A percentile compares a stretch with the other conserved stretches of the same genome.
Evolutionary conservation across 495 filamentous ascomycete species (phyloP).

Genomic region (Venustampulla echinocandica): DNA sequence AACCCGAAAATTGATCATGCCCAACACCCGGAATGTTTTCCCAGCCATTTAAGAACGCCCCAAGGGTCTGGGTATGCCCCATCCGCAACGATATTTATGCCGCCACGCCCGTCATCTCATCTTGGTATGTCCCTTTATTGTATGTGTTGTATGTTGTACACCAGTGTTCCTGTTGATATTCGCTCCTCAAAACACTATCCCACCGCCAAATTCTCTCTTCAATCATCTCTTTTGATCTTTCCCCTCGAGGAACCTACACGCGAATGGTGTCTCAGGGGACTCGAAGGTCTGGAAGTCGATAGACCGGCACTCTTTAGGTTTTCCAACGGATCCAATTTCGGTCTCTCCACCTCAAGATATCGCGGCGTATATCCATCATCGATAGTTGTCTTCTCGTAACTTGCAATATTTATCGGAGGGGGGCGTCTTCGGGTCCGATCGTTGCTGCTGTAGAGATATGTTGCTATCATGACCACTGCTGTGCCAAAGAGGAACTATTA

Average conservation of each 20-base stretch:
- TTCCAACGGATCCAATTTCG: constrained; percentile 13
- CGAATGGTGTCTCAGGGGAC: constrained; percentile 24
- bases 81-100: no score
- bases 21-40: no score
- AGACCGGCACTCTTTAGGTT: constrained; percentile 16
- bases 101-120: no score
- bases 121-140: no score
- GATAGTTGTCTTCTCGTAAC: constrained; percentile 61
- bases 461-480: constrained; percentile 64
- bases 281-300: constrained; percentile 20
- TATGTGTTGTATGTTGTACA: no score
- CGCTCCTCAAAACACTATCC: no score
- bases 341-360: constrained; percentile 14
- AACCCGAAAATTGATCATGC: no score
- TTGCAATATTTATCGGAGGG: constrained; percentile 65
- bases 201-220: no score
- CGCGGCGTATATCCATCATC: constrained; percentile 24
- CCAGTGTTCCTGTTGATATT: no score
- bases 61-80: no score
- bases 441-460: constrained; percentile 69
- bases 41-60: no score
- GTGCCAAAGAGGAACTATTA: constrained; percentile 74
- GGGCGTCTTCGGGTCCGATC: constrained; percentile 50
- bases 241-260: constrained; percentile 20
- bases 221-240: constrained; percentile 23